Evolutionary conservation across 805 yeast species (phyloP), one percentile per base, ranked within the genome.

Genomic region (Henningerozyma blattae): DNA sequence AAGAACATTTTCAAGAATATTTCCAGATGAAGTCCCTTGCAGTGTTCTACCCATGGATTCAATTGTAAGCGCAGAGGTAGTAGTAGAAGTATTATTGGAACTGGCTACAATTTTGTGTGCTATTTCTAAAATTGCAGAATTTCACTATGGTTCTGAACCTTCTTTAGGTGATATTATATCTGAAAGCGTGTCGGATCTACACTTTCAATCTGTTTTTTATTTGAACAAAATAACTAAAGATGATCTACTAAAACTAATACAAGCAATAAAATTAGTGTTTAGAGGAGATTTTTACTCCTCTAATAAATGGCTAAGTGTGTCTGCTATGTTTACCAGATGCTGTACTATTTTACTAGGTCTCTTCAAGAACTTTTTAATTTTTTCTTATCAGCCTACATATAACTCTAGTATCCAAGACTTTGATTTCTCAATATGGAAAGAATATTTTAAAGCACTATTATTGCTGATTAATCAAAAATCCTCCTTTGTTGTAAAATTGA

Each of bases 51-150:
- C 87, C 0, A 70, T 81, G 43, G 94, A 85, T 48, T 77, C 93
- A 0, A 64, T 76, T 29, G 80, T 82, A 15, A 72, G 74, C 41
- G 82, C 77, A 40, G 81, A 75, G 42, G 61, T 67, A 2, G 63
- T 80, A 36, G 83, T 76, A 18, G 95, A 85, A 50, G 64, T 79
- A 3, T 58, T 84, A 34, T 59, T 81, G 28, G 95, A 85, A 50
- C 51, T 83, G 32, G 64, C 78, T 5, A 67, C 77, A 13, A 60
- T 80, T n/a, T 68, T 76, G 35, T 63, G 75, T 13, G 70, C 62
- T 45, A 56, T 77, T 18, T 59, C 77, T 13, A 70, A 68, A 44
- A 62, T 73, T 37, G 71, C 72, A 6, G 64, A 60, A 38, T 45
- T 40, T 5, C 48, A 64, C 4, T 54, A 55, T 27, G 61, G 68